phyloP scores from a whole-genome alignment of 768 basidiomycete genomes.

The Tylopilus sp. region DNA sequence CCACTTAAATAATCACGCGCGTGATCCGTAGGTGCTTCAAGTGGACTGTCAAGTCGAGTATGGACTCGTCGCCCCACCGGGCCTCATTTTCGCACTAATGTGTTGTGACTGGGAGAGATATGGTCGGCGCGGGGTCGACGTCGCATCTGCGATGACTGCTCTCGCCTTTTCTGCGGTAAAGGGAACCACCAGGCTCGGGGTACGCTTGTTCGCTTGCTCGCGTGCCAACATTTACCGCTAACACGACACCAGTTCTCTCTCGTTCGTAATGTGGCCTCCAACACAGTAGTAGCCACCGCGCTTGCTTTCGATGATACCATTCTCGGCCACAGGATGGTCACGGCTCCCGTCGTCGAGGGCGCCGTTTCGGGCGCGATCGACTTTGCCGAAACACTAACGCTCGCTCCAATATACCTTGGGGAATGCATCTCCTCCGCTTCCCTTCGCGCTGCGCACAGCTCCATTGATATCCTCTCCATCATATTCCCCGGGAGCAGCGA shows the following conservation, averaged over 20 bases:
- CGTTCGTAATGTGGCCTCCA: constrained; percentile 56
- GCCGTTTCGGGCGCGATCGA: constrained; percentile 61
- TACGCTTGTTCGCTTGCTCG: constrained; percentile 26
- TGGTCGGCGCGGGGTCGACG: constrained; percentile 58
- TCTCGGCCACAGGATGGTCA: constrained; percentile 58
- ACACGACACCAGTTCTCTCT: constrained; percentile 59
- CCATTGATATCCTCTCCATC: constrained; percentile 67
- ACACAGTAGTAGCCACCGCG: constrained; percentile 56
- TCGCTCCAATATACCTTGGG: constrained; percentile 70
- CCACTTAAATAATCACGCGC: constrained; percentile 21
- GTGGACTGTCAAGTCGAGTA: constrained; percentile 7
- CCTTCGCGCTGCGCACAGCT: constrained; percentile 68
- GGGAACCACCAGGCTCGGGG: constrained; percentile 64
- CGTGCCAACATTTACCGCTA: constrained; percentile 4
- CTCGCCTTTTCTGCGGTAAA: constrained; percentile 68
- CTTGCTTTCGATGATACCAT: constrained; percentile 62
- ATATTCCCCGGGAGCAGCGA: constrained; percentile 77
- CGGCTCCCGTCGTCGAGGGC: constrained; percentile 53
- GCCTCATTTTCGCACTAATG: constrained; percentile 22
- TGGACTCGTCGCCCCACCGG: constrained; percentile 19
- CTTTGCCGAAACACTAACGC: constrained; percentile 65
- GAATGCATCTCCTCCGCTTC: constrained; percentile 78
- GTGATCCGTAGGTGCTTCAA: neutral
- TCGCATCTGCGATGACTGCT: constrained; percentile 61
- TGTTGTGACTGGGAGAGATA: constrained; percentile 38